Evolutionary conservation across 768 basidiomycete species (phyloP).

Genomic region (Sistotremastrum suecicum): DNA sequence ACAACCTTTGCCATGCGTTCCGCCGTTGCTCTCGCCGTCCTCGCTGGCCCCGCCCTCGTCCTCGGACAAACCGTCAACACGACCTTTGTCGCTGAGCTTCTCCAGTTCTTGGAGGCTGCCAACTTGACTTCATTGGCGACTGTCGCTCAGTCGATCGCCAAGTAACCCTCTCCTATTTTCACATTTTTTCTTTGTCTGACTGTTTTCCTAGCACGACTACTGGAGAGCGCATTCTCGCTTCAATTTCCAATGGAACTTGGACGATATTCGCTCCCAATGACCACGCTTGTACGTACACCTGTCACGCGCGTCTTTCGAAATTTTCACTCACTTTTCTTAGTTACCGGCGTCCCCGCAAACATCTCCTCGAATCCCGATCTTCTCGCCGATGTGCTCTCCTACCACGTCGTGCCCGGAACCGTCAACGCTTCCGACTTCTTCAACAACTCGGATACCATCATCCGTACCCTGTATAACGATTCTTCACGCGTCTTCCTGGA

Average conservation of each 20-base stretch:
- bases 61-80: slow-evolving; percentile 14
- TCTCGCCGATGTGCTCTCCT: slow-evolving; percentile 37
- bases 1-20: not conserved
- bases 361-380: slow-evolving; percentile 19
- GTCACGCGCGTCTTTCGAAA: not conserved
- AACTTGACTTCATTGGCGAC: slow-evolving; percentile 30
- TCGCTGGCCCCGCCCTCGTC: slow-evolving; percentile 17
- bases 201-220: slow-evolving; percentile 16
- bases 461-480: slow-evolving; percentile 46
- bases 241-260: slow-evolving; percentile 25
- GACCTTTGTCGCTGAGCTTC: slow-evolving; percentile 18
- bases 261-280: slow-evolving; percentile 48
- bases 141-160: slow-evolving; percentile 26
- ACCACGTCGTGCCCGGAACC: slow-evolving; percentile 40
- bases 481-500: slow-evolving; percentile 36
- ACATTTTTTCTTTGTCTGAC: no score
- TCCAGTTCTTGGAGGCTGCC: slow-evolving; percentile 22
- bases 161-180: no score
- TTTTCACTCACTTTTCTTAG: slow-evolving; percentile 1
- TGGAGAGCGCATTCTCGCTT: slow-evolving; percentile 29
- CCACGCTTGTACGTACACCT: slow-evolving; percentile 30
- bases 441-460: slow-evolving; percentile 35
- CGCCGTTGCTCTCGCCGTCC: slow-evolving; percentile 5
- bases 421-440: slow-evolving; percentile 31
- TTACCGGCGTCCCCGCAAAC: slow-evolving; percentile 18